Conservation (phyloP, 2,329 filamentous ascomycete genomes). For the Fusarium vanettenii region DNA sequence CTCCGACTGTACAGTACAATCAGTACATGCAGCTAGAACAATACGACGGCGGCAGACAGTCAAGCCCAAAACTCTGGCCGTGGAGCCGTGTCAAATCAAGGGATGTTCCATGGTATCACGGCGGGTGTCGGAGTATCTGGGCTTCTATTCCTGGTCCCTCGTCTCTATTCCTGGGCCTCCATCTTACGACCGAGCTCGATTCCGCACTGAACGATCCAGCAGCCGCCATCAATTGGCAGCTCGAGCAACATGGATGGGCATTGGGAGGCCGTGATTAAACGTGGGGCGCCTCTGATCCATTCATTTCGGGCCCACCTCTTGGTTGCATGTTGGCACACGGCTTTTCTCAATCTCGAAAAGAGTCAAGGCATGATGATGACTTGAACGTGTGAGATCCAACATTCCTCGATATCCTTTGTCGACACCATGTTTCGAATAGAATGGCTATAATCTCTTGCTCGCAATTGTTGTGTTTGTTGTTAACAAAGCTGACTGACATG, state of each 20-base stretch:
- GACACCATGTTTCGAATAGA: neutral
- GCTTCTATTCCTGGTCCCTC: constrained; percentile 2
- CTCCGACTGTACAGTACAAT: neutral
- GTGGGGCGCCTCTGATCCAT: constrained; percentile 40
- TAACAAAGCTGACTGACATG: neutral
- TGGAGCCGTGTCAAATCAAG: constrained; percentile 15
- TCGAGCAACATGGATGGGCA: constrained; percentile 13
- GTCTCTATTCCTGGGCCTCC: neutral
- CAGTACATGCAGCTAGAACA: neutral
- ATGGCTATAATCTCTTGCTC: neutral
- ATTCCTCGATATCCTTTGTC: neutral
- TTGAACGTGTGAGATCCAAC: constrained; percentile 5
- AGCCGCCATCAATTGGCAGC: constrained; percentile 10
- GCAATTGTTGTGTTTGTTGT: neutral
- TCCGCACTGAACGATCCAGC: neutral
- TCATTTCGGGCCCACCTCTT: constrained; percentile 36
- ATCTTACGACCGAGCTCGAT: neutral
- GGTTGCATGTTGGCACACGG: constrained; percentile 1
- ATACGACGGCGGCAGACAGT: neutral
- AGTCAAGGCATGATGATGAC: constrained; percentile 12
- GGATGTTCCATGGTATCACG: constrained; percentile 14
- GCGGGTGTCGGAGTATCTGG: constrained; percentile 20
- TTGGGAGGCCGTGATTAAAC: constrained; percentile 37
- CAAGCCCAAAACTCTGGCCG: constrained; percentile 1
- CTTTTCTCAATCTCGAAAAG: constrained; percentile 1